Conservation (phyloP, 371 early-diverging fungal species). For the Funneliformis caledonium region DNA sequence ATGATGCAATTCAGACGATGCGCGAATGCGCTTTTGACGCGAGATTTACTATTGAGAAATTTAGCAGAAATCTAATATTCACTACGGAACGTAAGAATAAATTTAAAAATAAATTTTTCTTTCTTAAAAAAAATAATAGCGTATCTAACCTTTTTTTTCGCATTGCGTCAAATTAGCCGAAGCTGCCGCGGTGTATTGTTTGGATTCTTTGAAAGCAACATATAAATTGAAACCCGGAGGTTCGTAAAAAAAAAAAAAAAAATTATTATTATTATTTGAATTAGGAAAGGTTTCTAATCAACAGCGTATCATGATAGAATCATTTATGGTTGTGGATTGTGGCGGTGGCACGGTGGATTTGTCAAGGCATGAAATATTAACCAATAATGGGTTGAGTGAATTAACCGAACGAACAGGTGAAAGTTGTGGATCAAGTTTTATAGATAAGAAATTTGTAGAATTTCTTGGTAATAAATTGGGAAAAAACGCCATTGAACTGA, state of each 20-base stretch:
- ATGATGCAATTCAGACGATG: neutral
- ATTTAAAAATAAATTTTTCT: neutral
- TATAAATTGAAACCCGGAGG: conserved; percentile 4
- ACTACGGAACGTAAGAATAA: conserved; percentile 2
- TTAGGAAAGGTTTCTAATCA: neutral
- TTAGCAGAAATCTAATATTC: neutral
- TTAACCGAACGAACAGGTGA: conserved; percentile 19
- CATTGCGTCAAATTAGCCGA: conserved; percentile 2
- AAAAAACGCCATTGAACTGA: neutral
- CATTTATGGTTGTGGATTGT: conserved; percentile 9
- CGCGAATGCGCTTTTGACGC: neutral
- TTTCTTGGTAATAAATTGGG: conserved; percentile 7
- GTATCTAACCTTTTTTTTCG: neutral
- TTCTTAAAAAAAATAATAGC: neutral
- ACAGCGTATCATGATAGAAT: neutral
- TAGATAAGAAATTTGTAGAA: conserved; percentile 23
- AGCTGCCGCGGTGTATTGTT: conserved; percentile 28
- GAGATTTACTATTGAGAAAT: neutral
- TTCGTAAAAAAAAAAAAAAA: neutral
- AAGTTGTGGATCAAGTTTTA: conserved; percentile 22
- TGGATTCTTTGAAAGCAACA: neutral
- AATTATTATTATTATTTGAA: neutral
- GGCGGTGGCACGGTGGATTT: conserved; percentile 33
- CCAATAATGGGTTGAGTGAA: conserved; percentile 2
- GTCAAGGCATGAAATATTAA: neutral